These are phyloP conservation scores for Neofusicoccum parvum DNA, from an alignment of 2,329 filamentous ascomycete species.

Conservation along the genomic window DNA sequence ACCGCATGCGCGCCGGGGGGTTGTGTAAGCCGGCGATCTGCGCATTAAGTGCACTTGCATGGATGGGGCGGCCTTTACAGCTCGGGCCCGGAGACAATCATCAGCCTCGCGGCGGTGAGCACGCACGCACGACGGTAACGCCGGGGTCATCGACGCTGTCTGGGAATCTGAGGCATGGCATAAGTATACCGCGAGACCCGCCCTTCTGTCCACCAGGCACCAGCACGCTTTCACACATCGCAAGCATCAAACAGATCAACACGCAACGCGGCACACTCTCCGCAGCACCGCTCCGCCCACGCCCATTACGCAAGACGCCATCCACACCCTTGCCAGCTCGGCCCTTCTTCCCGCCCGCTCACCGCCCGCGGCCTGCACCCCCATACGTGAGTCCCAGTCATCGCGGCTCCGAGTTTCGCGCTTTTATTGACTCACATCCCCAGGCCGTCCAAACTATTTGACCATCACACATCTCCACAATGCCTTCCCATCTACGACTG, in stretches of 20 bases:
- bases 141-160: slow-evolving; percentile 17
- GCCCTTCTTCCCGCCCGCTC: slow-evolving; percentile 14
- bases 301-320: slow-evolving; percentile 4
- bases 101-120: slow-evolving; percentile 19
- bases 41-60: slow-evolving; percentile 15
- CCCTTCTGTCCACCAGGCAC: slow-evolving; percentile 6
- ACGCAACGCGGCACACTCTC: neutral
- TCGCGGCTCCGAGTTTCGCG: slow-evolving; percentile 15
- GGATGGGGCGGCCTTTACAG: slow-evolving; percentile 16
- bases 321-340: slow-evolving; percentile 5
- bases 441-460: slow-evolving; percentile 10
- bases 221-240: neutral
- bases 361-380: slow-evolving; percentile 20
- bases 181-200: slow-evolving; percentile 20
- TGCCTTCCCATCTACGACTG: slow-evolving; percentile 54
- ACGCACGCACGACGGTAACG: slow-evolving; percentile 20
- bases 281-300: neutral
- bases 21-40: slow-evolving; percentile 19
- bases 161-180: slow-evolving; percentile 20
- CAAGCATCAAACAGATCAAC: neutral
- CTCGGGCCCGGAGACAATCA: slow-evolving; percentile 20
- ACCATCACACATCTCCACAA: slow-evolving; percentile 26
- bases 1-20: slow-evolving; percentile 9
- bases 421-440: slow-evolving; percentile 20
- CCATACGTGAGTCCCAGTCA: slow-evolving; percentile 18